Conservation (phyloP, 306 rosid species). For the Vigna hirtella region DNA sequence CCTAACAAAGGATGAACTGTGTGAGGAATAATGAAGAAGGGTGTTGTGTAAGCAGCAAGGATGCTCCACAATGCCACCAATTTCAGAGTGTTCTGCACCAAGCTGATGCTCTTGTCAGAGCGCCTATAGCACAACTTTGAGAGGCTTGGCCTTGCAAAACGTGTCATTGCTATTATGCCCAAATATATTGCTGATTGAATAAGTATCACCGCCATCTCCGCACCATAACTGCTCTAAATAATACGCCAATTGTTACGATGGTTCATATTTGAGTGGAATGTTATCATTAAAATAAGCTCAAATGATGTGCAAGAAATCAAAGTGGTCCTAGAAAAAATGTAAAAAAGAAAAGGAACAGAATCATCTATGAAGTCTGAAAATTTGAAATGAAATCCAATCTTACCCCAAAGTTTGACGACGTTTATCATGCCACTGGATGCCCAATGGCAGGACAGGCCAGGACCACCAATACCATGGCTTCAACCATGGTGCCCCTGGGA, state of each 20-base stretch:
- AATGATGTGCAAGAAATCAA: background rate
- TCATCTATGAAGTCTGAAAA: background rate
- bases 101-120: constrained; percentile 59
- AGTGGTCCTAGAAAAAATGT: background rate
- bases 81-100: constrained; percentile 65
- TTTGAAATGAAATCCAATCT: constrained; percentile 18
- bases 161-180: constrained; percentile 70
- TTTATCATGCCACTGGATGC: constrained; percentile 82
- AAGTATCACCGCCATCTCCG: constrained; percentile 67
- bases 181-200: constrained; percentile 62
- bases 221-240: constrained; percentile 63
- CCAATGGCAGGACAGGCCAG: constrained; percentile 95
- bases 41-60: constrained; percentile 70
- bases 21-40: constrained; percentile 74
- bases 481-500: constrained; percentile 94
- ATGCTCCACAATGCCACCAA: constrained; percentile 69
- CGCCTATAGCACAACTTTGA: constrained; percentile 78
- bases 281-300: background rate
- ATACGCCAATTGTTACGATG: constrained; percentile 3
- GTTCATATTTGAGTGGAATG: background rate
- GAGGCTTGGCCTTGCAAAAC: constrained; percentile 74
- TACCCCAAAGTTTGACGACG: constrained; percentile 89
- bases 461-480: constrained; percentile 99
- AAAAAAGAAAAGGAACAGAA: background rate
- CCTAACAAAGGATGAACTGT: constrained; percentile 87